Percentiles rank a stretch among this genome's conserved stretches.
phyloP scores from a whole-genome alignment of 139 green algal species.

The Chlorella sp. region DNA sequence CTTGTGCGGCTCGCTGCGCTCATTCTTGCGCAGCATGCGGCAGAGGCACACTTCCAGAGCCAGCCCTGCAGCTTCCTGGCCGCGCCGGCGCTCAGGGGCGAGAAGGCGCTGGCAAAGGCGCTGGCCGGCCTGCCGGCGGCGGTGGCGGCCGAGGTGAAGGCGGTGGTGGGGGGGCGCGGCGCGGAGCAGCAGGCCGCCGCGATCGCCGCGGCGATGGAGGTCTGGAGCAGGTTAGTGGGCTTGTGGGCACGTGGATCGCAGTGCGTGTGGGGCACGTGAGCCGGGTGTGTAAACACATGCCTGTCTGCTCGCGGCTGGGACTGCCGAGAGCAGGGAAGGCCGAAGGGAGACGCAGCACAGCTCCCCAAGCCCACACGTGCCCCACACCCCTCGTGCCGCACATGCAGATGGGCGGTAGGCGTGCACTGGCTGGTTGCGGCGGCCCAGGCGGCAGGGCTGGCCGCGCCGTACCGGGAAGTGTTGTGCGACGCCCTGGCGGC shows the following conservation, averaged over 20 bases:
- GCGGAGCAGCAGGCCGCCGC: neutral
- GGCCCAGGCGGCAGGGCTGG: neutral
- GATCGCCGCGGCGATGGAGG: neutral
- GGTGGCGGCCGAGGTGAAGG: neutral
- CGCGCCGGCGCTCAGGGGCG: constrained; percentile 3
- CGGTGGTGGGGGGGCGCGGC: neutral
- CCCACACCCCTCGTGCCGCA: too few relatives aligned
- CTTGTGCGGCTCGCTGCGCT: too few relatives aligned
- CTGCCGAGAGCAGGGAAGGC: too few relatives aligned
- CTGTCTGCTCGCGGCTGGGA: too few relatives aligned
- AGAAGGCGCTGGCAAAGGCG: constrained; percentile 9
- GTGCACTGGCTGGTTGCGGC: constrained; percentile 19
- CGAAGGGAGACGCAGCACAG: too few relatives aligned
- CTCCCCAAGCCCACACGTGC: too few relatives aligned
- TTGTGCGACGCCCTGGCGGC: neutral
- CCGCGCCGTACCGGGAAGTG: neutral
- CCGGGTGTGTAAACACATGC: too few relatives aligned
- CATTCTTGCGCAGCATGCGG: too few relatives aligned
- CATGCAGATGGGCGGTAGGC: constrained; percentile 34
- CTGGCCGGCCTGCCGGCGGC: neutral
- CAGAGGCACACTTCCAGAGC: constrained; percentile 40
- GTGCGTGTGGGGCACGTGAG: too few relatives aligned
- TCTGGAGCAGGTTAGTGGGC: constrained; percentile 22
- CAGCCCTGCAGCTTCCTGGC: constrained; percentile 25
- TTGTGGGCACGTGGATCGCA: too few relatives aligned